Conservation (phyloP, 768 basidiomycete genomes). For the Boletus tomentosulus region DNA sequence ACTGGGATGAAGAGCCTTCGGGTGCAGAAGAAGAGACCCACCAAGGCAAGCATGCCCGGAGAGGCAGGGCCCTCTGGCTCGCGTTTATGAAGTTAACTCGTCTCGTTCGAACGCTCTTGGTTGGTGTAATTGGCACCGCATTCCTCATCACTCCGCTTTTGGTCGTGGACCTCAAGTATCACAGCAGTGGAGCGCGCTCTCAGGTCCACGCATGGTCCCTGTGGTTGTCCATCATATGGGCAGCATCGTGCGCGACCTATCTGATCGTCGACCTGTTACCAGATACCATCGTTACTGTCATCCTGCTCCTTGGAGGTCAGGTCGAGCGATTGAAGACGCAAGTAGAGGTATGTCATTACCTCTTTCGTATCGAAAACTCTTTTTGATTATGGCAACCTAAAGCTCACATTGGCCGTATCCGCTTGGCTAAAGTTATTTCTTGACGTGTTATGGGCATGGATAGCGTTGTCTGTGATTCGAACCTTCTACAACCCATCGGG, state of each 20-base stretch:
- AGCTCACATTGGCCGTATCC: constrained; percentile 66
- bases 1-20: constrained; percentile 60
- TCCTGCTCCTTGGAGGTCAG: constrained; percentile 53
- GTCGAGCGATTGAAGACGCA: constrained; percentile 66
- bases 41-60: constrained; percentile 45
- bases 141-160: constrained; percentile 68
- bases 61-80: constrained; percentile 59
- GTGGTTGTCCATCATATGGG: constrained; percentile 69
- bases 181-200: constrained; percentile 39
- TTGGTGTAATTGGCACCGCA: constrained; percentile 55
- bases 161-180: constrained; percentile 63
- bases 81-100: constrained; percentile 64
- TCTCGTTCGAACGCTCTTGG: constrained; percentile 52
- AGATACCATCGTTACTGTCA: constrained; percentile 47
- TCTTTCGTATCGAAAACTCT: background rate
- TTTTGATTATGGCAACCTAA: constrained; percentile 2
- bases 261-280: constrained; percentile 64
- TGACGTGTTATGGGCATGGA: constrained; percentile 70
- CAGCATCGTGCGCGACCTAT: constrained; percentile 54
- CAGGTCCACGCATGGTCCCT: constrained; percentile 64
- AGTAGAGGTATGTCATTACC: constrained; percentile 48
- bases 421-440: constrained; percentile 68
- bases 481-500: constrained; percentile 56
- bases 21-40: constrained; percentile 26
- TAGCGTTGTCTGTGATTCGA: constrained; percentile 61